Percentiles rank a stretch among this genome's conserved stretches.
These are phyloP conservation scores for Tolypocladium amazonense DNA, from an alignment of 2,329 filamentous ascomycete species.

Conservation along the genomic window DNA sequence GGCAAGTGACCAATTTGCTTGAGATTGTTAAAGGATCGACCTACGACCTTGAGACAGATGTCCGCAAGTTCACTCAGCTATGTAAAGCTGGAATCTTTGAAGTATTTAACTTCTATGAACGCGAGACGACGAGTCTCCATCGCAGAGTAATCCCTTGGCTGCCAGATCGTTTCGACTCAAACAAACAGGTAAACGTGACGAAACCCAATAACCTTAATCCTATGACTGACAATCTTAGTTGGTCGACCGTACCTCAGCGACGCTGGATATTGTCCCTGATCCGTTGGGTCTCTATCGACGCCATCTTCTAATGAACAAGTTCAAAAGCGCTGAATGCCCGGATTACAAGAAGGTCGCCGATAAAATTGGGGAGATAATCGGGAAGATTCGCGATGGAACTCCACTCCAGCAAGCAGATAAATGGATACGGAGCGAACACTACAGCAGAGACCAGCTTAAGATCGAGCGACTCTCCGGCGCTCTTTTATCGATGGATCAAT, in stretches of 20 bases:
- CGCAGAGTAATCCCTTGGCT: neutral
- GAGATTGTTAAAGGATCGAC: neutral
- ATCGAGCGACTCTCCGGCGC: slow-evolving; percentile 25
- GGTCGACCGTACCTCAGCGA: neutral
- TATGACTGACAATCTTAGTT: neutral
- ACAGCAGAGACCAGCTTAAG: slow-evolving; percentile 12
- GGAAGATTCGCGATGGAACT: neutral
- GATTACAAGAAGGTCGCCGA: neutral
- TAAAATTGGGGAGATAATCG: neutral
- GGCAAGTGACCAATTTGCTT: neutral
- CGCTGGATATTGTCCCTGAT: neutral
- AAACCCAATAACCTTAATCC: neutral
- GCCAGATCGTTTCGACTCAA: neutral
- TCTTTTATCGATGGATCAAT: slow-evolving; percentile 19
- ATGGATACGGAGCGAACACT: slow-evolving; percentile 12
- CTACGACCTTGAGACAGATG: neutral
- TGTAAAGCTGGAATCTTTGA: neutral
- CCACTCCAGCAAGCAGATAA: slow-evolving; percentile 2
- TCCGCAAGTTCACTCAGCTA: neutral
- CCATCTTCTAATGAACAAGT: neutral
- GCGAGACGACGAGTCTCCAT: neutral
- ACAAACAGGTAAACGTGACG: neutral
- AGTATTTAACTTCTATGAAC: neutral
- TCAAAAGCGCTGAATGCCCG: neutral
- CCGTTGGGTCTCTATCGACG: neutral